A percentile compares a stretch with the other conserved stretches of the same genome.
These are phyloP conservation scores for Drechslera avenae DNA, from an alignment of 2,329 filamentous ascomycete genomes.

Conservation along the genomic window DNA sequence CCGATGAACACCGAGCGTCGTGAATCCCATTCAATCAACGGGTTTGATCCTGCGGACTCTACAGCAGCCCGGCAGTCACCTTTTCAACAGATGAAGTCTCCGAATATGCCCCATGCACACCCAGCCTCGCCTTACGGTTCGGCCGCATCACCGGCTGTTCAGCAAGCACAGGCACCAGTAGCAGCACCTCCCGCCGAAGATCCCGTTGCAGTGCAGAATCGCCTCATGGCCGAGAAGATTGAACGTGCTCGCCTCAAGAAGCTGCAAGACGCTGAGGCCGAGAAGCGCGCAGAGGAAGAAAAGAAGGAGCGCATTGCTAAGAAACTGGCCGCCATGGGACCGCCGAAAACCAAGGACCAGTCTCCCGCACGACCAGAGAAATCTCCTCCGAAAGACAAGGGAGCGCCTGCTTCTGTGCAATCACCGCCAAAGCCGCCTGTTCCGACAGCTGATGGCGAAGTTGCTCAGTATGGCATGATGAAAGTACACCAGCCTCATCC, in stretches of 20 bases:
- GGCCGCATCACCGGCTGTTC: slow-evolving; percentile 28
- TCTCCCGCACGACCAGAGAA: slow-evolving; percentile 43
- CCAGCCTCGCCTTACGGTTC: slow-evolving; percentile 46
- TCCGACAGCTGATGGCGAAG: slow-evolving; percentile 61
- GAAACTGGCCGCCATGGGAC: slow-evolving; percentile 73
- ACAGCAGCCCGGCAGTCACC: slow-evolving; percentile 30
- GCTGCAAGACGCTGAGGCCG: slow-evolving; percentile 59
- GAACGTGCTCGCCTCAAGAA: slow-evolving; percentile 72
- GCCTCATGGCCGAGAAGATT: slow-evolving; percentile 71
- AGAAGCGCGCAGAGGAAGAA: slow-evolving; percentile 74
- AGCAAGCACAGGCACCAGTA: slow-evolving; percentile 36
- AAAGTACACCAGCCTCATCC: slow-evolving; percentile 64
- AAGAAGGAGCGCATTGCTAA: slow-evolving; percentile 71
- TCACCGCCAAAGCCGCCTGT: slow-evolving; percentile 64
- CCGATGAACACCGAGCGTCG: slow-evolving; percentile 38
- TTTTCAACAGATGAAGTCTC: slow-evolving; percentile 37
- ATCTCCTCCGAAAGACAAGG: slow-evolving; percentile 54
- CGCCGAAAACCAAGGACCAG: slow-evolving; percentile 50
- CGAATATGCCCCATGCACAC: slow-evolving; percentile 38
- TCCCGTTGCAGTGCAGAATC: slow-evolving; percentile 68
- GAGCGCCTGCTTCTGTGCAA: slow-evolving; percentile 41
- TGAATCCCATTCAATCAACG: slow-evolving; percentile 39
- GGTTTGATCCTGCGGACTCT: slow-evolving; percentile 28
- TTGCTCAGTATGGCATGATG: slow-evolving; percentile 67
- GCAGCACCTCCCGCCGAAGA: slow-evolving; percentile 59